Base-by-base conservation (phyloP, 192 early-diverging fungal species). In the Phycomyces blakesleeanus region DNA sequence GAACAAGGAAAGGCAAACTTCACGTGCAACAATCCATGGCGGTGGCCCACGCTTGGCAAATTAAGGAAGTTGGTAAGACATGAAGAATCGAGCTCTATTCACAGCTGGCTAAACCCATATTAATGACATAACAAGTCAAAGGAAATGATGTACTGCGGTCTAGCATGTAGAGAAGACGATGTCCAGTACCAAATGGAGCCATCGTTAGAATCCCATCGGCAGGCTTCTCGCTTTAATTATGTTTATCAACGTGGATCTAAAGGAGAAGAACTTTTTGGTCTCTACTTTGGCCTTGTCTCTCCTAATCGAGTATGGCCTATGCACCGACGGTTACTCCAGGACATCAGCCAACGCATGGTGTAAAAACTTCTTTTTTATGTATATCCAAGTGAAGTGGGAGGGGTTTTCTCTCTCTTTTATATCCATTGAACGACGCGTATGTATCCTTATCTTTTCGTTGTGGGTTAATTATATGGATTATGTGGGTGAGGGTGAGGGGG, bases 201-300 rank as follows among this genome's bases (percentile, higher is more conserved):
- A 58, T 16, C 47, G 51, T 16, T 25, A 18, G 44, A 47, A 12
- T 6, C 34, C 37, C 53, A 56, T 34, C 29, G 52, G 37, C 18
- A 54, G 22, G 52, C 8, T 21, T 54, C 22, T 54, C 52, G 22
- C n/a, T 66, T 57, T 7, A 38, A 38, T 5, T 66, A 49, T 40
- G 38, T 66, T n/a, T 66, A 57, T 12, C 44, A 58, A n/a, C 56
- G 56, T 11, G 41, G 29, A 1, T 12, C n/a, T 15, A 54, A 38
- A 11, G 15, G 54, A 25, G 41, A 56, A 3, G 58, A 62, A n/a
- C 10, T 69, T 0, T 51, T 61, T 18, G 67, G 59, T 11, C 29
- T 69, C 8, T 69, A 69, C 22, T 69, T 61, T 63, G 39, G 52
- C 37, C 40, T 56, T 51, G 55, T 69, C 1, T 54, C 59, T 14